Evolutionary conservation across 805 yeast species (phyloP).

Genomic region (Pichia pseudocactophila): DNA sequence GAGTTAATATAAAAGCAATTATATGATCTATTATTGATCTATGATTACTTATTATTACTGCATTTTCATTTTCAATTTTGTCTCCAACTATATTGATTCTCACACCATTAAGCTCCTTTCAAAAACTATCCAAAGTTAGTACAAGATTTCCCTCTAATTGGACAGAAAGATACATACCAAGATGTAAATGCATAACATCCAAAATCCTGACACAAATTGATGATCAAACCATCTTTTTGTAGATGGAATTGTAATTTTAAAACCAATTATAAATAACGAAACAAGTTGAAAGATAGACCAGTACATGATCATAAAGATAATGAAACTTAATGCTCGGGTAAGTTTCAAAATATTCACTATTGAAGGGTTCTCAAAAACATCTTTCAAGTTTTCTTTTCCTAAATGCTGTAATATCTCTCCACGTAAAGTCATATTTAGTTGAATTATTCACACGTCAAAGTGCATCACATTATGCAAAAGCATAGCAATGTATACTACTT

Average conservation of each 20-base stretch:
- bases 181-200: conserved; percentile 26
- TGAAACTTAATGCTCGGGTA: conserved; percentile 16
- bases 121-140: conserved; percentile 4
- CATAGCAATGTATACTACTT: too few species aligned
- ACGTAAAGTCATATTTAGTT: conserved; percentile 2
- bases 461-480: too few species aligned
- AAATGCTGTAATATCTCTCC: conserved; percentile 9
- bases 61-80: conserved; percentile 29
- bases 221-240: conserved; percentile 15
- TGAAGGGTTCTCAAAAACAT: conserved; percentile 1
- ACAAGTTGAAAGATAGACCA: conserved; percentile 14
- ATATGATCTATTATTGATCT: conserved; percentile 59
- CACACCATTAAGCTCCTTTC: conserved; percentile 31
- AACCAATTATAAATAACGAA: conserved; percentile 11
- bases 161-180: conserved; percentile 14
- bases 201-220: conserved; percentile 24
- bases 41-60: conserved; percentile 46
- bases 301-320: conserved; percentile 15
- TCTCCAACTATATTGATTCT: conserved; percentile 37
- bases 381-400: conserved; percentile 5
- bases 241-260: conserved; percentile 19
- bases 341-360: conserved; percentile 8
- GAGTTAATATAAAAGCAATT: conserved; percentile 37
- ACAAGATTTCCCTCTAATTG: background rate
- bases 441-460: too few species aligned